phyloP scores from a whole-genome alignment of 331 rosid genomes.

The Cydonia oblonga region DNA sequence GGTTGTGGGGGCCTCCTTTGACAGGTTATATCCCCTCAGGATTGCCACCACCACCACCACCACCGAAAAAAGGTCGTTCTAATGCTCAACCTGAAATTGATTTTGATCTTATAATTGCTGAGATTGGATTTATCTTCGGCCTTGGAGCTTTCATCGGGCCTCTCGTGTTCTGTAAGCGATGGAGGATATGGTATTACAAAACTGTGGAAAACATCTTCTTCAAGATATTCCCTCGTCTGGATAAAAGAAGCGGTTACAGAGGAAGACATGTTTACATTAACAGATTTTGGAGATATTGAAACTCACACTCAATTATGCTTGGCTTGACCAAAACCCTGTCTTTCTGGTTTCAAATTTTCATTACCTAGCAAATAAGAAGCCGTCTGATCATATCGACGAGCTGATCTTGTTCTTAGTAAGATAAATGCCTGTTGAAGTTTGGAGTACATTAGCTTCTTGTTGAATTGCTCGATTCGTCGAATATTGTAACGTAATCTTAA shows the following conservation, averaged over 20 bases:
- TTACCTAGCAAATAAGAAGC: no score
- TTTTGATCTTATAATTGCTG: not conserved
- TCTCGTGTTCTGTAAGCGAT: constrained; percentile 1
- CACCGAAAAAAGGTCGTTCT: no score
- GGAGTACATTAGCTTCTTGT: no score
- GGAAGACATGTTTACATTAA: not conserved
- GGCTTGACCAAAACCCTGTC: no score
- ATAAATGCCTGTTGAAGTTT: not conserved
- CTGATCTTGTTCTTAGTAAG: not conserved
- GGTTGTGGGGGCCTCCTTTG: constrained; percentile 37
- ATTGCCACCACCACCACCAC: not conserved
- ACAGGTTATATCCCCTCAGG: not conserved
- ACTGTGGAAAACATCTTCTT: not conserved
- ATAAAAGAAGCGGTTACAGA: not conserved
- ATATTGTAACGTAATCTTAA: no score
- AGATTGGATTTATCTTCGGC: not conserved
- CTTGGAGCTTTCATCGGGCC: not conserved
- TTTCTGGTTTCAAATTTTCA: no score
- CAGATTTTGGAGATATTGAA: no score
- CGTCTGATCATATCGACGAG: not conserved
- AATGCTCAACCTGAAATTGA: not conserved
- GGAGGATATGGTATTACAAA: not conserved
- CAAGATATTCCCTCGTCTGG: not conserved
- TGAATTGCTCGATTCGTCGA: no score
- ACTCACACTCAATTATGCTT: no score